Evolutionary conservation across 768 basidiomycete genomes (phyloP), one percentile per base, ranked within the genome.

Genomic region (Rhodotorula graminis): DNA sequence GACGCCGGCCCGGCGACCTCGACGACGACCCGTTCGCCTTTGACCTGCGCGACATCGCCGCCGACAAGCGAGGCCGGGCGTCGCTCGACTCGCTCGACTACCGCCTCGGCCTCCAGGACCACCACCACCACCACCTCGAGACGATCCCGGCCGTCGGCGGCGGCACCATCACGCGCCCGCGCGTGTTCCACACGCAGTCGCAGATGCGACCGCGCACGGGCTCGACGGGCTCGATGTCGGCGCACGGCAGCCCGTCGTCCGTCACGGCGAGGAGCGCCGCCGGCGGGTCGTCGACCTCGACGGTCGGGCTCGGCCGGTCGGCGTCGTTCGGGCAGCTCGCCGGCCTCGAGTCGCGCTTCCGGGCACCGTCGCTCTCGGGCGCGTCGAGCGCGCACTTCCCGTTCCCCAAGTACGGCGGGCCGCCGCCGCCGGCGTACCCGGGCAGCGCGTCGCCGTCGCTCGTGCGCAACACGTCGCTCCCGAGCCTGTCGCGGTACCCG

Each of bases 91-190:
- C 69, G 46, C 85, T 67, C 81, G 74, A 76, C 14, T 85, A 66
- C 80, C 71, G 72, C 27, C 82, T 53, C 81, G 65, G 71, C 1
- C 31, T 69, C 58, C 61, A 62, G n/a, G 74, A 77, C 31, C 70
- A 77, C 1, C 31, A 67, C 58, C 61, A 62, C 23, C 71, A 77
- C 31, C 70, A 77, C 18, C 93, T 89, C 80, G 92, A 95, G 80
- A 89, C 90, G 2, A 87, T 93, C 49, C 92, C 93, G 21, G 93
- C 94, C 6, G 89, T 96, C 9, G 93, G 94, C 27, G 93, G 93
- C 23, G 93, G 93, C 0, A 88, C 86, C 1, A 86, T 96, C 76
- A 89, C 89, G 18, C 87, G 92, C 23, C 94, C 94, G 1, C 84
- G 93, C 11, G 85, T 94, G 46, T 88, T 87, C 74, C 94, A 94